Percentiles rank a stretch among this genome's conserved stretches.
phyloP scores from a whole-genome alignment of 176 grass and related monocot species.

The Avena atlantica region DNA sequence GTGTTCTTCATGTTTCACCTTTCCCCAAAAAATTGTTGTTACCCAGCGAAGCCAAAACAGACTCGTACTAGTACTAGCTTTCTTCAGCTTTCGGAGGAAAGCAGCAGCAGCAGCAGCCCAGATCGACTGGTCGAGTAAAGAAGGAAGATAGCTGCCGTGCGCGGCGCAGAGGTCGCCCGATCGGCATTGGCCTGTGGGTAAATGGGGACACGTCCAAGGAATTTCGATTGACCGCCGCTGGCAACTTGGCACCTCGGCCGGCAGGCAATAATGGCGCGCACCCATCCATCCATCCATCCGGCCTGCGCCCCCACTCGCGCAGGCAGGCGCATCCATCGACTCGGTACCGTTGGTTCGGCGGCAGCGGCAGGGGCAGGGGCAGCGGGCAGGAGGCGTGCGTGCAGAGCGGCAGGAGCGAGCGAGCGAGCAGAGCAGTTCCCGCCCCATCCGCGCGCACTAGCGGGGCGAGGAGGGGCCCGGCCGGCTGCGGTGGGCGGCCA shows the following conservation, averaged over 20 bases:
- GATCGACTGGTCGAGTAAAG: not conserved
- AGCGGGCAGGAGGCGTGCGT: too few relatives aligned
- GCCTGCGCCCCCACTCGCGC: constrained; percentile 34
- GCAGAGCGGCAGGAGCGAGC: not conserved
- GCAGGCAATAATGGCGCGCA: constrained; percentile 42
- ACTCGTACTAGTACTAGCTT: not conserved
- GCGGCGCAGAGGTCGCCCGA: not conserved
- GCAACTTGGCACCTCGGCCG: not conserved
- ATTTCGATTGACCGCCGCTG: constrained; percentile 32
- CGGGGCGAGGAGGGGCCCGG: not conserved
- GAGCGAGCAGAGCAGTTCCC: not conserved
- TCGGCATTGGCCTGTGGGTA: constrained; percentile 7
- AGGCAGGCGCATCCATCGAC: not conserved
- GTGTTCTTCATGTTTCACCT: not conserved
- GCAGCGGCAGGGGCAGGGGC: not conserved
- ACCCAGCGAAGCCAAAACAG: not conserved
- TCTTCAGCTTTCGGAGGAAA: not conserved
- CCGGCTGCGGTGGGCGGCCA: constrained; percentile 40
- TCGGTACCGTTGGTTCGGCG: constrained; percentile 13
- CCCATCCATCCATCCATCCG: constrained; percentile 30
- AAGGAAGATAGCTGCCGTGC: not conserved
- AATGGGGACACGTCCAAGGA: constrained; percentile 48
- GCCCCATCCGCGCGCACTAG: constrained; percentile 39
- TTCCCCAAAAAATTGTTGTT: not conserved
- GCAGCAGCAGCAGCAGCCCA: not conserved